phyloP scores from a whole-genome alignment of 176 grass and related monocot genomes.

The Oryza meridionalis region DNA sequence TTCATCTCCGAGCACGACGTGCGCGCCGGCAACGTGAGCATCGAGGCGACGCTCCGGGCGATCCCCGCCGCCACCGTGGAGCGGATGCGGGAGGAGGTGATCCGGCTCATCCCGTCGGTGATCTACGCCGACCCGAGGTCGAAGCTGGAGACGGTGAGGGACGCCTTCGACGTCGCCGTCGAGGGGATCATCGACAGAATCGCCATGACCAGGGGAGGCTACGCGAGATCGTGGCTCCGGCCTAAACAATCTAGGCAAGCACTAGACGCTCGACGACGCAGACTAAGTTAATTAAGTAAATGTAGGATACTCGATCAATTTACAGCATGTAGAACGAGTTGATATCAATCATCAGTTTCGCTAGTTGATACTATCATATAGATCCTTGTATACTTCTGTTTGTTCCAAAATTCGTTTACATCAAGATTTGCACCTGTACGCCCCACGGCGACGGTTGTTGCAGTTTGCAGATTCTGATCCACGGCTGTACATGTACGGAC shows the following conservation, averaged over 20 bases:
- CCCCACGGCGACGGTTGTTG: background rate
- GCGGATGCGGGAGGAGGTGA: constrained; percentile 49
- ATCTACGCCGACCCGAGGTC: constrained; percentile 48
- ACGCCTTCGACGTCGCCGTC: constrained; percentile 58
- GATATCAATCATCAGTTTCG: background rate
- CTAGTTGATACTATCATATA: background rate
- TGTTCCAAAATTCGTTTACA: background rate
- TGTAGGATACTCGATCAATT: background rate
- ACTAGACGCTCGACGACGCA: background rate
- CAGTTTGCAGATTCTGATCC: too few relatives aligned
- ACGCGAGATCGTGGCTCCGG: constrained; percentile 22
- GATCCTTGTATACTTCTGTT: background rate
- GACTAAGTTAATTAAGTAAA: background rate
- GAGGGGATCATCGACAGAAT: constrained; percentile 39
- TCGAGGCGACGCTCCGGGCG: constrained; percentile 46
- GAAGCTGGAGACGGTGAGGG: constrained; percentile 47
- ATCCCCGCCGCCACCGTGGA: constrained; percentile 39
- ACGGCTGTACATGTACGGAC: background rate
- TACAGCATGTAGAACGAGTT: background rate
- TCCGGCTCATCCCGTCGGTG: constrained; percentile 43
- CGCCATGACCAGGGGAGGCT: background rate
- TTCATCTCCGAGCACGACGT: constrained; percentile 48
- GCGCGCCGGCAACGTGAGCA: constrained; percentile 45
- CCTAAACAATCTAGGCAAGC: background rate
- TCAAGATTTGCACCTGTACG: background rate